Evolutionary conservation across 2,329 filamentous ascomycete genomes (phyloP).

Genomic region (Fonsecaea nubica): DNA sequence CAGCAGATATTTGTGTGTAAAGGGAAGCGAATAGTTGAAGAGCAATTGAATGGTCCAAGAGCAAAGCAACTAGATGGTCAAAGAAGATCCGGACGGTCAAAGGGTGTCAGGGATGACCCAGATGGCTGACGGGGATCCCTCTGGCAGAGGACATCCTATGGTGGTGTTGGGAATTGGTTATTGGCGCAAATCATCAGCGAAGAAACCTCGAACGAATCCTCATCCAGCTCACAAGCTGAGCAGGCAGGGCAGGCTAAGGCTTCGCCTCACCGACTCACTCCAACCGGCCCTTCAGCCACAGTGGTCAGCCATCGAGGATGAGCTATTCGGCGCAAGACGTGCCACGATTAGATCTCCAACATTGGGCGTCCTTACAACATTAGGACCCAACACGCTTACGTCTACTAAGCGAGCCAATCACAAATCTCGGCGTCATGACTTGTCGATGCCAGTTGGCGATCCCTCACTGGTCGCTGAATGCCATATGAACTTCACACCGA

Average conservation of each 20-base stretch:
- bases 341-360: background rate
- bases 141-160: too few relatives aligned
- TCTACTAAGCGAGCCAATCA: constrained; percentile 2
- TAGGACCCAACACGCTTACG: background rate
- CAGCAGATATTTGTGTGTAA: background rate
- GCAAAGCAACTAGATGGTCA: background rate
- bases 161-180: too few relatives aligned
- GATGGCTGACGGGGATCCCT: too few relatives aligned
- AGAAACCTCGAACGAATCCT: background rate
- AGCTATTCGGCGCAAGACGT: background rate
- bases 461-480: background rate
- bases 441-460: background rate
- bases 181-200: too few relatives aligned
- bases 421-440: background rate
- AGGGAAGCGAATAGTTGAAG: too few relatives aligned
- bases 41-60: background rate
- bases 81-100: too few relatives aligned
- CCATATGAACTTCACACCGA: background rate
- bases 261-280: background rate
- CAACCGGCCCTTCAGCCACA: background rate
- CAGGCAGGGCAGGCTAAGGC: background rate
- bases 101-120: too few relatives aligned
- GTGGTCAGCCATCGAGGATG: background rate
- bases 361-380: background rate
- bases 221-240: background rate